Percentiles rank a stretch among this genome's conserved stretches.
These are phyloP conservation scores for Eurotiales sp. DNA, from an alignment of 2,329 filamentous ascomycete genomes.

Conservation along the genomic window DNA sequence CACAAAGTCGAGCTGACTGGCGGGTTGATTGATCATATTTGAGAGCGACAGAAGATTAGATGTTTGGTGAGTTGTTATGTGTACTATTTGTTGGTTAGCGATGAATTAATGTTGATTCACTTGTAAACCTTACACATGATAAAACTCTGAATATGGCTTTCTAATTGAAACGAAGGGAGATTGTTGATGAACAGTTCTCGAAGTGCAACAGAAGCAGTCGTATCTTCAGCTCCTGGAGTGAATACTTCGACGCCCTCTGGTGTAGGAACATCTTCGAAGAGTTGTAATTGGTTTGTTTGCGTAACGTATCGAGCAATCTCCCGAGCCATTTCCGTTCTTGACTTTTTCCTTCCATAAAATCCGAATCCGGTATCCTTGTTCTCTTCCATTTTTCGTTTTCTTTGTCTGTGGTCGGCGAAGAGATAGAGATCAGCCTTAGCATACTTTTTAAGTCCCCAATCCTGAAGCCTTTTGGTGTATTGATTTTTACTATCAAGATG, in stretches of 20 bases:
- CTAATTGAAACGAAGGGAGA: conserved; percentile 10
- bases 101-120: too few species aligned
- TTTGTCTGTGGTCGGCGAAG: conserved; percentile 1
- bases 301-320: conserved; percentile 9
- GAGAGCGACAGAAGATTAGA: background rate
- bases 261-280: conserved; percentile 6
- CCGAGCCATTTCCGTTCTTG: background rate
- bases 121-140: background rate
- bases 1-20: background rate
- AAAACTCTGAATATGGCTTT: background rate
- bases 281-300: background rate
- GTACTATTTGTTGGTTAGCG: too few species aligned
- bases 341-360: background rate
- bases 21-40: background rate
- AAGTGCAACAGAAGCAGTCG: background rate
- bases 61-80: background rate
- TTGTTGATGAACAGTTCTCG: conserved; percentile 4
- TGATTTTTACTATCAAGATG: background rate
- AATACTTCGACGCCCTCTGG: conserved; percentile 7
- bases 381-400: conserved; percentile 1
- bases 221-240: conserved; percentile 1
- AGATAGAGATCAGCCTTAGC: background rate
- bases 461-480: conserved; percentile 4
- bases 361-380: conserved; percentile 1
- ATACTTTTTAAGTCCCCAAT: conserved; percentile 5